These are phyloP conservation scores for Cyberlindnera amylophila DNA, from an alignment of 805 yeast species.

Conservation along the genomic window DNA sequence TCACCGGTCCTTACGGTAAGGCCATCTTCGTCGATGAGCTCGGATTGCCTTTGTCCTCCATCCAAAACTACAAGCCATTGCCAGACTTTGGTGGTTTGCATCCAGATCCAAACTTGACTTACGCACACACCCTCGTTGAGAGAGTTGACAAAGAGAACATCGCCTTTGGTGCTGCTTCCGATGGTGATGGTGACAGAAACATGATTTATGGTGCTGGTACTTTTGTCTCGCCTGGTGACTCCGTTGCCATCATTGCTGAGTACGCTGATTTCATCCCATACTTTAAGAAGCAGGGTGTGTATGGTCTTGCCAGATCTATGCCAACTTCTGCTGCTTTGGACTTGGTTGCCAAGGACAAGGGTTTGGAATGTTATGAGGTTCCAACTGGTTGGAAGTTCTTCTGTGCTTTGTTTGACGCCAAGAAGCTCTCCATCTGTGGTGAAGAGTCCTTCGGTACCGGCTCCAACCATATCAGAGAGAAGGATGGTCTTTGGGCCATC, in stretches of 20 bases:
- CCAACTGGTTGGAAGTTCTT: slow-evolving; percentile 99
- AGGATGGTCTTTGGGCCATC: slow-evolving; percentile 97
- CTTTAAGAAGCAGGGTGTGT: slow-evolving; percentile 77
- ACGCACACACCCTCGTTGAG: slow-evolving; percentile 82
- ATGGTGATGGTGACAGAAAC: slow-evolving; percentile 98
- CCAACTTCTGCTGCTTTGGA: slow-evolving; percentile 96
- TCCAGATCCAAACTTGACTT: slow-evolving; percentile 96
- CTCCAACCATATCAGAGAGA: slow-evolving; percentile 94
- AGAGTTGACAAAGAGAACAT: slow-evolving; percentile 78
- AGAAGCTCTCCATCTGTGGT: slow-evolving; percentile 93
- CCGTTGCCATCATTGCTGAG: slow-evolving; percentile 96
- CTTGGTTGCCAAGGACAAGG: slow-evolving; percentile 77
- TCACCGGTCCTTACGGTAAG: slow-evolving; percentile 93
- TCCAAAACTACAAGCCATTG: slow-evolving; percentile 76
- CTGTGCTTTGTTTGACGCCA: slow-evolving; percentile 91
- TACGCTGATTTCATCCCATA: slow-evolving; percentile 91
- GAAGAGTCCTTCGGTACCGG: slow-evolving; percentile 99
- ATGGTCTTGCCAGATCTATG: slow-evolving; percentile 95
- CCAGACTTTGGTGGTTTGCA: slow-evolving; percentile 97
- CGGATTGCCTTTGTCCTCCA: slow-evolving; percentile 62
- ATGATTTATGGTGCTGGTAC: slow-evolving; percentile 96
- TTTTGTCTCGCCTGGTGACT: slow-evolving; percentile 97
- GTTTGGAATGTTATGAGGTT: slow-evolving; percentile 80
- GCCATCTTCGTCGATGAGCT: slow-evolving; percentile 81
- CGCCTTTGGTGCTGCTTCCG: slow-evolving; percentile 98